phyloP scores from a whole-genome alignment of 2,329 filamentous ascomycete species.

The Colletotrichum navitas region DNA sequence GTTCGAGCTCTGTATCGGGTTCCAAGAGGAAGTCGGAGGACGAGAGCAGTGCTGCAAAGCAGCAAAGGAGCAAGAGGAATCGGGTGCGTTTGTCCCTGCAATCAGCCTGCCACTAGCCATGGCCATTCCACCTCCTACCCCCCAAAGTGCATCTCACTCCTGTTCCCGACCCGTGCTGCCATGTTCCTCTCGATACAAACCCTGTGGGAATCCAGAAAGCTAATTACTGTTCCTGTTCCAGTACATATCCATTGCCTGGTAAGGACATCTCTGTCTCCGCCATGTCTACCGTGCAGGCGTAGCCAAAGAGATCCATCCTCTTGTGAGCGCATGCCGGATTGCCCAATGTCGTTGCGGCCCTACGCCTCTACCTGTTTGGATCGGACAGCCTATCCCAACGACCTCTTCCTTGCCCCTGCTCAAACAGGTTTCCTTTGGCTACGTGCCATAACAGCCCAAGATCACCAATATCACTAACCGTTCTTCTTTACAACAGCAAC shows the following conservation, averaged over 20 bases:
- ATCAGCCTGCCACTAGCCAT: neutral
- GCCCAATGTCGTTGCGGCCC: conserved; percentile 45
- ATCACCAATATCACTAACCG: conserved; percentile 40
- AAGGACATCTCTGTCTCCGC: conserved; percentile 46
- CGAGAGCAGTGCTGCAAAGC: conserved; percentile 57
- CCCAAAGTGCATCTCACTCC: conserved; percentile 21
- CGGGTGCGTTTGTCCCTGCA: conserved; percentile 57
- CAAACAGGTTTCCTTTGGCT: neutral
- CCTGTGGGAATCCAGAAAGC: conserved; percentile 34
- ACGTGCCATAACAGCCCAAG: no score
- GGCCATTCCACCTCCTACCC: neutral
- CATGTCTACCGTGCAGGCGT: conserved; percentile 3
- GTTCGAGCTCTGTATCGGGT: conserved; percentile 35
- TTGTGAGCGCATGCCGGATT: neutral
- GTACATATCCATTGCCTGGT: conserved; percentile 75
- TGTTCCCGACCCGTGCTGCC: conserved; percentile 8
- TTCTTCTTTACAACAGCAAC: conserved; percentile 61
- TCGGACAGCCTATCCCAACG: neutral
- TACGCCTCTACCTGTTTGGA: neutral
- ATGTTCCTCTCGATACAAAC: neutral
- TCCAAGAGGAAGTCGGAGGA: conserved; percentile 56
- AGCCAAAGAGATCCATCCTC: neutral
- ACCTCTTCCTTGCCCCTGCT: neutral
- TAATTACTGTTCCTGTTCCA: conserved; percentile 45
- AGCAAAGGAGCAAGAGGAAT: conserved; percentile 72